Evolutionary conservation across 768 basidiomycete species (phyloP).

Genomic region (Hypsizygus marmoreus): DNA sequence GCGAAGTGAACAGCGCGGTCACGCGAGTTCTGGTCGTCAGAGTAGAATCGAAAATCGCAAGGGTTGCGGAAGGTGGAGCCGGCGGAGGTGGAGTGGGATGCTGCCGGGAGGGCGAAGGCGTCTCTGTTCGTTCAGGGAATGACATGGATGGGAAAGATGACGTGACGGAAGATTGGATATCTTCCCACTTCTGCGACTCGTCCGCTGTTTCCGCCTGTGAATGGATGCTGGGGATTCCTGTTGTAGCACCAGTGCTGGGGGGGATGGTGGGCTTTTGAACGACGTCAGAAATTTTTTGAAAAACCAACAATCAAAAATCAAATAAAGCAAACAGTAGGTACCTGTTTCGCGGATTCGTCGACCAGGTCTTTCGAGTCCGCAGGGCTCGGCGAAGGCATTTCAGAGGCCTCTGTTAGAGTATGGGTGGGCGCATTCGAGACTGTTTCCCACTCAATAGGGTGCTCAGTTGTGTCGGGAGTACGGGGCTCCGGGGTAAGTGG

Average conservation of each 20-base stretch:
- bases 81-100: constrained; percentile 23
- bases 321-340: constrained; percentile 27
- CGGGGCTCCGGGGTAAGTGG: too few relatives aligned
- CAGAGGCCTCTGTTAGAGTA: constrained; percentile 19
- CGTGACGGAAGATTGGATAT: constrained; percentile 58
- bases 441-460: constrained; percentile 39
- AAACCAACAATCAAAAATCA: too few relatives aligned
- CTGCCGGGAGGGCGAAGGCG: constrained; percentile 43
- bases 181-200: constrained; percentile 72
- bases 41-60: constrained; percentile 69
- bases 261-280: constrained; percentile 19
- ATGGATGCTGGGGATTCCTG: constrained; percentile 30
- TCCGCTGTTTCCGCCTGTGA: constrained; percentile 40
- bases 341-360: constrained; percentile 35
- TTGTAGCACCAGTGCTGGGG: constrained; percentile 10
- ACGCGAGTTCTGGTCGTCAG: constrained; percentile 68
- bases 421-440: constrained; percentile 24
- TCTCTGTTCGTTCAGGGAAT: constrained; percentile 63
- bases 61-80: constrained; percentile 52
- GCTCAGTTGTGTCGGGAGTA: constrained; percentile 10
- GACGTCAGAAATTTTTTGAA: too few relatives aligned
- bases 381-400: constrained; percentile 33
- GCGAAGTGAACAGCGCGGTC: constrained; percentile 67
- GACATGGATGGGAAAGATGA: constrained; percentile 82
- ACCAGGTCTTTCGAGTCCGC: constrained; percentile 43